phyloP scores from a whole-genome alignment of 2,329 filamentous ascomycete genomes.

The Xylaria sp. region DNA sequence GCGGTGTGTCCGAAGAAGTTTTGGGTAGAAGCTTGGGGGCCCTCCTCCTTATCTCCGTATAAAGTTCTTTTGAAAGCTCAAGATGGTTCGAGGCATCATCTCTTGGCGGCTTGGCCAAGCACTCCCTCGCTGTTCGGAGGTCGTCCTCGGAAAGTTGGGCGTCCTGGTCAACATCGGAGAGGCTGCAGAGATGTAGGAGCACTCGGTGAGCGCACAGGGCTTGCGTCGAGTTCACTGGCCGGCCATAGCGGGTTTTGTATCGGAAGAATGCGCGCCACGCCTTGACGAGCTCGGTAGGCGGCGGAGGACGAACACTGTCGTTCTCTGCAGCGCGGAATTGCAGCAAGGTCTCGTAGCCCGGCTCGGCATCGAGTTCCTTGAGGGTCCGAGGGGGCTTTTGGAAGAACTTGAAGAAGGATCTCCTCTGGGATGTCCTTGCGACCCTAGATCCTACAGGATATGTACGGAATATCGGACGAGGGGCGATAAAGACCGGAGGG shows the following conservation, averaged over 20 bases:
- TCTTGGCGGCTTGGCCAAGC: conserved; percentile 46
- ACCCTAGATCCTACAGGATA: conserved; percentile 35
- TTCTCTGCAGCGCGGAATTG: conserved; percentile 66
- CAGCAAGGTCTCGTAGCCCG: conserved; percentile 72
- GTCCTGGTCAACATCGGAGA: conserved; percentile 22
- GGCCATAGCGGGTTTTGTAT: conserved; percentile 51
- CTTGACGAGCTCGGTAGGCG: conserved; percentile 61
- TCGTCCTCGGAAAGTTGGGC: conserved; percentile 43
- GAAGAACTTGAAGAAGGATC: conserved; percentile 67
- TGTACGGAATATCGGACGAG: conserved; percentile 33
- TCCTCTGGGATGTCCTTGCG: conserved; percentile 41
- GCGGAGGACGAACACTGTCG: conserved; percentile 66
- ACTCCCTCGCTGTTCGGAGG: conserved; percentile 48
- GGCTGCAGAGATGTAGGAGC: conserved; percentile 58
- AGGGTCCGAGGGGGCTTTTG: conserved; percentile 60
- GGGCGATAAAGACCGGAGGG: conserved; percentile 11
- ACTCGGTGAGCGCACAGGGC: conserved; percentile 63
- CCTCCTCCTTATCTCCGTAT: conserved; percentile 40
- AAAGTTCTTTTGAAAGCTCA: conserved; percentile 49
- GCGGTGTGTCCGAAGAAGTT: conserved; percentile 9
- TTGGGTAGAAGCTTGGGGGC: conserved; percentile 11
- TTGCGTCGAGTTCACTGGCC: conserved; percentile 66
- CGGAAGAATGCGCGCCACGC: conserved; percentile 68
- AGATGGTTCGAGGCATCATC: conserved; percentile 51
- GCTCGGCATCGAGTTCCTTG: conserved; percentile 66